Evolutionary conservation across 2,329 filamentous ascomycete genomes (phyloP).

Genomic region (Cryphonectria naterciae): DNA sequence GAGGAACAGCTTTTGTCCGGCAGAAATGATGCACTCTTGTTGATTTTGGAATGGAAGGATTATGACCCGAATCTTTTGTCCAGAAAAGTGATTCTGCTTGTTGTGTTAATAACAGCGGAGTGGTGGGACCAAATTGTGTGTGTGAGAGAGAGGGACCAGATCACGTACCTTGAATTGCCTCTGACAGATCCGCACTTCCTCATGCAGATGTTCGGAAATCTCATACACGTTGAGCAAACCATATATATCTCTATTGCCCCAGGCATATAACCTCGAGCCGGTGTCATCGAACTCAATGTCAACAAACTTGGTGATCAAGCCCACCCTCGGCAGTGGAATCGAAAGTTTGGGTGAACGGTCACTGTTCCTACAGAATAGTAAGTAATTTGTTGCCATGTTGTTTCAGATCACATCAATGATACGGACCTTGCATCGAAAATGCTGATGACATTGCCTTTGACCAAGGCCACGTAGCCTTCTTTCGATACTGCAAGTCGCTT

Average conservation of each 20-base stretch:
- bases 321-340: neutral
- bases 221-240: slow-evolving; percentile 15
- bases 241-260: slow-evolving; percentile 10
- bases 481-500: slow-evolving; percentile 21
- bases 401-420: neutral
- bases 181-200: neutral
- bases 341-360: neutral
- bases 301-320: slow-evolving; percentile 16
- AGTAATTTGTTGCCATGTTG: neutral
- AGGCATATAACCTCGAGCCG: slow-evolving; percentile 16
- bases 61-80: slow-evolving; percentile 12
- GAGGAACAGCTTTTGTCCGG: slow-evolving; percentile 14
- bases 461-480: slow-evolving; percentile 13
- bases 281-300: slow-evolving; percentile 13
- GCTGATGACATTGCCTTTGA: slow-evolving; percentile 15
- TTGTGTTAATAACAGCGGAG: neutral
- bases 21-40: slow-evolving; percentile 15
- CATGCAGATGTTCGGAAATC: neutral
- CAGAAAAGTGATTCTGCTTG: slow-evolving; percentile 6
- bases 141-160: too few species aligned
- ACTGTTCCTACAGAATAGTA: neutral
- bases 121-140: neutral
- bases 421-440: slow-evolving; percentile 18
- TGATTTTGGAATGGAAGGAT: slow-evolving; percentile 4
- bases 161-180: slow-evolving; percentile 14